Evolutionary conservation across 257 asterid genomes (phyloP), one percentile per base, ranked within the genome.

Genomic region (Buddleja alternifolia): DNA sequence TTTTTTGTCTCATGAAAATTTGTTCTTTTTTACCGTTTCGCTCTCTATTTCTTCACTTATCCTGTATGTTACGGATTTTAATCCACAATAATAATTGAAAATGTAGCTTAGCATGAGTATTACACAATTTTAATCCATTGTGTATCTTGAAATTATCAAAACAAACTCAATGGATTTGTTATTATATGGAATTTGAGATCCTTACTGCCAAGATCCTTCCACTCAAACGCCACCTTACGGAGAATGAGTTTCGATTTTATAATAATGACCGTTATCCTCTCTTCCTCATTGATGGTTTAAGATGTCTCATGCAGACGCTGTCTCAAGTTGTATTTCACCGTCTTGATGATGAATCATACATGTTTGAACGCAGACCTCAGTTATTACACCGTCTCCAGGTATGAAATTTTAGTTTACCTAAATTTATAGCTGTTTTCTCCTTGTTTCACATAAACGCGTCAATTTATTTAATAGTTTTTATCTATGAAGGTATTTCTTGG

Each of bases 351-450:
- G 97, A 94, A 74, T 78, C 82, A 0, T 91, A 91, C 82, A 78
- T 75, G 78, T 89, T 89, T 75, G 97, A 91, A 82, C 97, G 99
- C 40, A 75, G 79, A 23, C 96, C 96, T 63, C 97, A 90, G 79
- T 76, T 94, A 81, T 70, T 94, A 63, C 99, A 94, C 82, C 99
- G 99, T 36, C 97, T 94, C 75, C 99, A 94, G 97, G 99, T 90
- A 10, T 76, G 75, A 75, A 60, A 74, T 70, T 48, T 62, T 12
- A 24, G 64, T 60, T 78, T 39, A 45, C 51, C 63, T 47, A 50
- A 14, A 54, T 67, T 16, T 14, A 51, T 9, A 66, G 8, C 37
- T 17, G 53, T 56, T 59, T 65, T 74, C 41, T 11, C 57, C 57
- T 64, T 23, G 51, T 59, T 53, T 54, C 63, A 53, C 0, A 19